These are phyloP conservation scores for Fragaria ananassa DNA, from an alignment of 306 rosid genomes.

Conservation along the genomic window DNA sequence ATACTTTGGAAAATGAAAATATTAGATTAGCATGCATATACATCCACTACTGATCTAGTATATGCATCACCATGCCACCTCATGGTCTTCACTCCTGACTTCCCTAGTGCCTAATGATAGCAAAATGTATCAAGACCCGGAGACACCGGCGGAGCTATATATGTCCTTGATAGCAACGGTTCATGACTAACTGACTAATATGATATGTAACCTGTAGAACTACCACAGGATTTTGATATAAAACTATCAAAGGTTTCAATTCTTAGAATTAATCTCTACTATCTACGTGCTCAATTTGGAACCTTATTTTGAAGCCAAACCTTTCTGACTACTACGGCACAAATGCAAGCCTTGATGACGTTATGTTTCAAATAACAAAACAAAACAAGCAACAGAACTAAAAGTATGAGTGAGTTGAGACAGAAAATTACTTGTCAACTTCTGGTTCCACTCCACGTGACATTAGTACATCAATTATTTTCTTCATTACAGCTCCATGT, in stretches of 20 bases:
- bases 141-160: no score
- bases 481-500: slow-evolving; percentile 98
- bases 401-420: neutral
- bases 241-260: neutral
- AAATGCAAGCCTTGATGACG: neutral
- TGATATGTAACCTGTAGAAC: neutral
- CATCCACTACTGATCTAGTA: neutral
- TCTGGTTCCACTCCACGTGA: slow-evolving; percentile 97
- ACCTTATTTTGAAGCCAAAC: neutral
- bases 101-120: neutral
- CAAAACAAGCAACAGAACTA: neutral
- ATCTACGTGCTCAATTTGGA: neutral
- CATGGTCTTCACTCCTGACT: neutral
- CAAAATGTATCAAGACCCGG: neutral
- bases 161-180: neutral
- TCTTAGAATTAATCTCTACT: neutral
- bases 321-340: neutral
- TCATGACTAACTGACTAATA: neutral
- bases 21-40: neutral
- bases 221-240: neutral
- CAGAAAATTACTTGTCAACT: slow-evolving; percentile 71
- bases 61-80: neutral
- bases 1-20: neutral
- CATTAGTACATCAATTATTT: slow-evolving; percentile 89
- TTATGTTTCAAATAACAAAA: neutral